Conservation (phyloP, 768 basidiomycete species). For the Pilatotrama ljubarskyi region DNA sequence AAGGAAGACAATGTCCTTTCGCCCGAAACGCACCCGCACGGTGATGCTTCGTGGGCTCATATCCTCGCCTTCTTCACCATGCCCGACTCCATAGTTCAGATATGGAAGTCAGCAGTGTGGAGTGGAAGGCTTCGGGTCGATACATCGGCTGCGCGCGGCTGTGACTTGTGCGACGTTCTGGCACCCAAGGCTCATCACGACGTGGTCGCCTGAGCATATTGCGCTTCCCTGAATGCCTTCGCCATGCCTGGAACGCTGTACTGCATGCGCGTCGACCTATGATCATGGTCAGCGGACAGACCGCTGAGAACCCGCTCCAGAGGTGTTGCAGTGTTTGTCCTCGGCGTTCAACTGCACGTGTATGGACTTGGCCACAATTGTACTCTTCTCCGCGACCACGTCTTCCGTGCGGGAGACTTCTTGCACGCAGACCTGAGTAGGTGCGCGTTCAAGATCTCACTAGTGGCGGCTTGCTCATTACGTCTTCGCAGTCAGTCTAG, state of each 20-base stretch:
- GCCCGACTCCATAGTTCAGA: background rate
- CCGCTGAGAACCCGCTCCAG: background rate
- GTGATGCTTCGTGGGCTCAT: background rate
- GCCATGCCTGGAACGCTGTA: constrained; percentile 4
- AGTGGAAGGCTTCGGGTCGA: background rate
- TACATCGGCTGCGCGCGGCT: background rate
- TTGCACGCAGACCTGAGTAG: background rate
- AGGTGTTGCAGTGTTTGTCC: background rate
- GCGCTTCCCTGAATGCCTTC: background rate
- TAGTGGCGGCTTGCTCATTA: constrained; percentile 5
- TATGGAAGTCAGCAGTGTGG: background rate
- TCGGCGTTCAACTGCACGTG: constrained; percentile 4
- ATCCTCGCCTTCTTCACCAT: background rate
- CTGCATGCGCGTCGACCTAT: constrained; percentile 7
- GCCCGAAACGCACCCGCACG: background rate
- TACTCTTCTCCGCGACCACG: background rate
- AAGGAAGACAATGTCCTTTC: background rate
- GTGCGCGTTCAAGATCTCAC: background rate
- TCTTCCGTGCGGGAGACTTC: background rate
- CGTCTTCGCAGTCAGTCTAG: background rate
- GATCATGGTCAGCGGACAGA: constrained; percentile 16
- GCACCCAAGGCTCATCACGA: constrained; percentile 1
- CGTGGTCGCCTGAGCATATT: background rate
- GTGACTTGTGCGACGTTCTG: background rate
- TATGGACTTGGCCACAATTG: background rate